These are phyloP conservation scores for Trichoderma erinaceum DNA, from an alignment of 495 filamentous ascomycete species.

Conservation along the genomic window DNA sequence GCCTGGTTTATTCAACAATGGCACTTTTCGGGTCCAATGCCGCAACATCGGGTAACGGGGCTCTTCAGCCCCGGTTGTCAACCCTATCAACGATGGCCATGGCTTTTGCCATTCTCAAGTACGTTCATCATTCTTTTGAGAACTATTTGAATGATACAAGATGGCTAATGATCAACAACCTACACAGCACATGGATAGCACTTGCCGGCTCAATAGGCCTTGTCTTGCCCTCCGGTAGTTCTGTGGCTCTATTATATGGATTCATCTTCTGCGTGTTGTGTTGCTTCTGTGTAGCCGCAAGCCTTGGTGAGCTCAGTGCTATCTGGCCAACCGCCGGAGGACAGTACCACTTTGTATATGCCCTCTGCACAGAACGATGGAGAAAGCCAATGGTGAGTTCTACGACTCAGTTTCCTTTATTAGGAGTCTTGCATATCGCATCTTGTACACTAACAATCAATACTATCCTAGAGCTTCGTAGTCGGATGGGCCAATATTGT, in stretches of 20 bases:
- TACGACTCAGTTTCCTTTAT: neutral
- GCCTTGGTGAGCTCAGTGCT: slow-evolving; percentile 45
- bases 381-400: slow-evolving; percentile 27
- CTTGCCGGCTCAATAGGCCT: slow-evolving; percentile 32
- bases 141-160: neutral
- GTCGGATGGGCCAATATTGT: slow-evolving; percentile 36
- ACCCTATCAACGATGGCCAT: slow-evolving; percentile 29
- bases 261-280: slow-evolving; percentile 36
- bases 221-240: slow-evolving; percentile 29
- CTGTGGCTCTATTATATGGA: slow-evolving; percentile 30
- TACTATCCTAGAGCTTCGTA: slow-evolving; percentile 28
- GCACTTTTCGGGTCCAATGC: neutral
- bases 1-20: neutral
- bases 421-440: neutral
- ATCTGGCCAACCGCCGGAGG: slow-evolving; percentile 49
- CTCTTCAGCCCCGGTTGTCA: slow-evolving; percentile 25
- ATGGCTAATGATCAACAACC: slow-evolving; percentile 12
- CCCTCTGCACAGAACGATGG: slow-evolving; percentile 30
- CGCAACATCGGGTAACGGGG: neutral
- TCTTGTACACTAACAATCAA: neutral
- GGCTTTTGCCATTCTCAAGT: slow-evolving; percentile 35
- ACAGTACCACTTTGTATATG: slow-evolving; percentile 46
- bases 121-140: slow-evolving; percentile 2
- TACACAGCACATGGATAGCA: slow-evolving; percentile 30
- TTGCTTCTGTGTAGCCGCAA: slow-evolving; percentile 38